Evolutionary conservation across 1,139 yeast genomes (phyloP).

Genomic region (Yamadazyma dushanensis): DNA sequence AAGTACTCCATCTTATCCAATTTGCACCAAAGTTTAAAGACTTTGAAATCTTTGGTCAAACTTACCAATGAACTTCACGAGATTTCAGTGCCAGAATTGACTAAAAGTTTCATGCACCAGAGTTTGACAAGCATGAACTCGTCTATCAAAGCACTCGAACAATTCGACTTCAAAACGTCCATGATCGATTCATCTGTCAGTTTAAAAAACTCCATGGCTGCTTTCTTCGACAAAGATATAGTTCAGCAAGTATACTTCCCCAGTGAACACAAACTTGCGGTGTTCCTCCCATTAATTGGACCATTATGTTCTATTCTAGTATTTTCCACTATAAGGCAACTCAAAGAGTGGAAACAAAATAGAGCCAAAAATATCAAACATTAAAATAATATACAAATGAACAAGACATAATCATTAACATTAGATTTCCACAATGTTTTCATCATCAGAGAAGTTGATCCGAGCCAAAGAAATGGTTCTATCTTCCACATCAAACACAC

Average conservation of each 20-base stretch:
- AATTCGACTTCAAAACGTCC: constrained; percentile 44
- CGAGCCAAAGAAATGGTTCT: constrained; percentile 66
- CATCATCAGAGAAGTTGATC: constrained; percentile 40
- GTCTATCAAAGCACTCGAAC: constrained; percentile 30
- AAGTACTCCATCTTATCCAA: constrained; percentile 60
- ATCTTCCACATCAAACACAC: constrained; percentile 73
- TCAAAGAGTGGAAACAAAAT: constrained; percentile 17
- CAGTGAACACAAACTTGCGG: constrained; percentile 91
- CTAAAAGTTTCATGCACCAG: constrained; percentile 46
- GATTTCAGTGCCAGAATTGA: constrained; percentile 79
- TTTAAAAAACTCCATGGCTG: constrained; percentile 60
- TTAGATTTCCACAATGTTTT: constrained; percentile 29
- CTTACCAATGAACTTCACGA: constrained; percentile 67
- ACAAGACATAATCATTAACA: too few relatives aligned
- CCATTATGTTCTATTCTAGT: constrained; percentile 74
- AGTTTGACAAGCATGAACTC: constrained; percentile 36
- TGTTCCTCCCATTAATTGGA: constrained; percentile 84
- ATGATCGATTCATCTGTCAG: constrained; percentile 57
- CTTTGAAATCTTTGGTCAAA: constrained; percentile 68
- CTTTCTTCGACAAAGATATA: constrained; percentile 93
- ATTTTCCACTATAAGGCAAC: constrained; percentile 50
- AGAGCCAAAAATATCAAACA: neutral
- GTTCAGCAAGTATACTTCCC: constrained; percentile 94
- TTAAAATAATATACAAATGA: neutral
- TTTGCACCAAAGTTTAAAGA: constrained; percentile 48